Base-by-base conservation (phyloP, 306 rosid species). In the Cucurbita ficifolia region DNA sequence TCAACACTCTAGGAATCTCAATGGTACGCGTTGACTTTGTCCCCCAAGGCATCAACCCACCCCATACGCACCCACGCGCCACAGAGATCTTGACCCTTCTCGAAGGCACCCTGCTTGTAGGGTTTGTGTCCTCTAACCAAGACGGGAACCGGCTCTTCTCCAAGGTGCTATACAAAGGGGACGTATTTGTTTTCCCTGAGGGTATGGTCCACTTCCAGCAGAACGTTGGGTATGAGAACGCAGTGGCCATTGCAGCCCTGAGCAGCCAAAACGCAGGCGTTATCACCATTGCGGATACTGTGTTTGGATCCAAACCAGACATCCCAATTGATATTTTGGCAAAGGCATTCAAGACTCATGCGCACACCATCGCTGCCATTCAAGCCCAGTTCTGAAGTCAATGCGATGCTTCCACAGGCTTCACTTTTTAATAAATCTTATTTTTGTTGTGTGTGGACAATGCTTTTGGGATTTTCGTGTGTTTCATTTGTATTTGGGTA, bases 21-120 rank as follows among this genome's bases (percentile, higher is more conserved):
- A 77, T 82, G 2, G 74, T 75, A 0, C 80, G 85, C 29, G 38
- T 82, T 0, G 85, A 82, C 71, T 82, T 76, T 9, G 76, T 79
- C 10, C 75, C 81, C 0, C 55, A 64, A 14, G 86, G 86, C 0
- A 33, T 73, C 71, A 82, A 82, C 74, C 81, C 86, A 59, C 86
- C 83, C 11, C 86, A 82, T 79, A 82, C 81, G 53, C 86, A 82
- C 61, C 86, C 86, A 38, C 83, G 85, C 0, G 86, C 83, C 72
- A 56, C 81, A 51, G 83, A 79, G 76, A 54, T 82, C 72, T 24
- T 82, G 63, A 73, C 83, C 0, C 59, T 82, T 40, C 49, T 82
- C 5, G 83, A 82, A 73, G 86, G 86, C 13, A 73, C 76, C 36
- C 83, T 82, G 4, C 75, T 79, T 43, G 86, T 72, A 0, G 86